phyloP scores from a whole-genome alignment of 2,329 filamentous ascomycete genomes.

The Didymella keratinophila region DNA sequence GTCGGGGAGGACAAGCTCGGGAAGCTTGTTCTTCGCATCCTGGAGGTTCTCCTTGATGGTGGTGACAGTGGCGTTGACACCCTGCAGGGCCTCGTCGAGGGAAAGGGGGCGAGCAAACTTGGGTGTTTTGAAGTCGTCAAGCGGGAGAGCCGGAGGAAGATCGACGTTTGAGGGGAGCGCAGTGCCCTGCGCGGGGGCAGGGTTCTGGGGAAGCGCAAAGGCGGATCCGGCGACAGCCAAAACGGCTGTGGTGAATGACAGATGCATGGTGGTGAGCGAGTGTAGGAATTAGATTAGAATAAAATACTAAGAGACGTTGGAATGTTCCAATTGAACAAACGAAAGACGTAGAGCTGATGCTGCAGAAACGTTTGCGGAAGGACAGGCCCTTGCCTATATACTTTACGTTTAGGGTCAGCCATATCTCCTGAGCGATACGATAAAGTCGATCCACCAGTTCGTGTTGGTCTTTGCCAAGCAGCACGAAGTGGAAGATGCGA shows the following conservation, averaged over 20 bases:
- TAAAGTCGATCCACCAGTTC: slow-evolving; percentile 20
- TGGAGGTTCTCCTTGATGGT: slow-evolving; percentile 26
- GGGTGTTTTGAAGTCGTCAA: slow-evolving; percentile 21
- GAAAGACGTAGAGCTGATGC: slow-evolving; percentile 22
- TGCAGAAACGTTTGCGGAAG: slow-evolving; percentile 20
- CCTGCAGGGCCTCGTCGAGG: slow-evolving; percentile 17
- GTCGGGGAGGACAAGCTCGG: slow-evolving; percentile 18
- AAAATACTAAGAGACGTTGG: slow-evolving; percentile 16
- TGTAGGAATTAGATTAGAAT: slow-evolving; percentile 21
- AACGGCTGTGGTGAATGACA: slow-evolving; percentile 19
- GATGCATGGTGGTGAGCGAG: slow-evolving; percentile 20
- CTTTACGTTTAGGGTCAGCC: not conserved
- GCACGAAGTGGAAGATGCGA: slow-evolving; percentile 6
- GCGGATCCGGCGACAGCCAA: slow-evolving; percentile 23
- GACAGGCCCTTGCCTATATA: slow-evolving; percentile 14
- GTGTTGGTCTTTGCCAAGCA: slow-evolving; percentile 16
- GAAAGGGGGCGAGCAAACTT: slow-evolving; percentile 27
- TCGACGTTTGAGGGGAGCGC: slow-evolving; percentile 9
- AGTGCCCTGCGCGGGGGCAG: slow-evolving; percentile 18
- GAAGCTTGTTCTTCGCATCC: slow-evolving; percentile 20
- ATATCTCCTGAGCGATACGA: slow-evolving; percentile 22
- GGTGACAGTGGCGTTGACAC: slow-evolving; percentile 28
- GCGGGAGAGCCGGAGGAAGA: slow-evolving; percentile 18
- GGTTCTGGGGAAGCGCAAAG: slow-evolving; percentile 21
- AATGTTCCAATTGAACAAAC: slow-evolving; percentile 19